phyloP scores from a whole-genome alignment of 495 filamentous ascomycete species.

The Talaromyces liani region DNA sequence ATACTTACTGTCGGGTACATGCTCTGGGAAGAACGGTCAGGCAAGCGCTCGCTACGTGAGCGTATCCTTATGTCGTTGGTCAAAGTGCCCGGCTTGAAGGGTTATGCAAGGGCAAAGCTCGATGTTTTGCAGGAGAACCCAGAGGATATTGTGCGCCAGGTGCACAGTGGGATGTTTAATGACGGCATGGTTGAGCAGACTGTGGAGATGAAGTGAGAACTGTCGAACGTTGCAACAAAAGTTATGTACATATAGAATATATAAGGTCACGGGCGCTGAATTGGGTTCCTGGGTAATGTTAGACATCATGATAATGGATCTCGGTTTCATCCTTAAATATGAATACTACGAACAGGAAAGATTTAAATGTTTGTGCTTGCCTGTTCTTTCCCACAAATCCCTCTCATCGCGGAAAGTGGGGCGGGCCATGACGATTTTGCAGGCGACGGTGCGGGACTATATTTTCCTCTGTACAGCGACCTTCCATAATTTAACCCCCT shows the following conservation, averaged over 20 bases:
- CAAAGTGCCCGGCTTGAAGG: conserved; percentile 1
- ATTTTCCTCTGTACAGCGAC: not conserved
- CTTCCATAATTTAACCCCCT: too few species aligned
- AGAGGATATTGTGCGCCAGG: conserved; percentile 3
- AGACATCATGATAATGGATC: not conserved
- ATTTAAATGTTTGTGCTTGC: not conserved
- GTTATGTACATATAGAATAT: not conserved
- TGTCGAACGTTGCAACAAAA: not conserved
- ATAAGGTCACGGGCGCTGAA: not conserved
- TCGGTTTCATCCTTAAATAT: not conserved
- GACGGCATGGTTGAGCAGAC: not conserved
- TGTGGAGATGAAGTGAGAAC: not conserved
- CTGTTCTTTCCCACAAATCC: not conserved
- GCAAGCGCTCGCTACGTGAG: not conserved
- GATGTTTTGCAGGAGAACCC: not conserved
- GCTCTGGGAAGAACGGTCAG: conserved; percentile 55
- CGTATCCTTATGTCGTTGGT: not conserved
- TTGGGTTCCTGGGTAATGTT: not conserved
- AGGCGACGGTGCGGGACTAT: not conserved
- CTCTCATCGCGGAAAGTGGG: not conserved
- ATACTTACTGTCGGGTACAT: conserved; percentile 54
- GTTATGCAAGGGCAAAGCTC: conserved; percentile 4
- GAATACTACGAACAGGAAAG: too few species aligned
- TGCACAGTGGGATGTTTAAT: conserved; percentile 3
- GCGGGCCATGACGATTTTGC: not conserved